A percentile compares a stretch with the other conserved stretches of the same genome.
Conservation (phyloP, 768 basidiomycete genomes). For the Ramaria sp. region DNA sequence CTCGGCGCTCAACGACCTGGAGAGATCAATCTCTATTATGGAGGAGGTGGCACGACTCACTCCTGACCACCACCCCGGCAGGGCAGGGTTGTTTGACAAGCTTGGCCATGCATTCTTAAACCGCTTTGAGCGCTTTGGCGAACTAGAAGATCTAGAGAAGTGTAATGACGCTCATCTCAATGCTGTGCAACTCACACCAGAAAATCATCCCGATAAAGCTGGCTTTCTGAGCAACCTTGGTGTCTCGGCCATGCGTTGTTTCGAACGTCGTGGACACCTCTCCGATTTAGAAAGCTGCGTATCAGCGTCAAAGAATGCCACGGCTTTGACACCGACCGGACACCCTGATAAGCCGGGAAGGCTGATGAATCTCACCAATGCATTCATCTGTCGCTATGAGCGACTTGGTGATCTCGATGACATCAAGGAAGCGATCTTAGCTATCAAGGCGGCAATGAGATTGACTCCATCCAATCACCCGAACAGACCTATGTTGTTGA, state of each 20-base stretch:
- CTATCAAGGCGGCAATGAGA: neutral
- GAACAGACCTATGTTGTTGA: neutral
- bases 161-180: conserved; percentile 11
- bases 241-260: neutral
- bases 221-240: neutral
- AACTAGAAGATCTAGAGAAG: conserved; percentile 18
- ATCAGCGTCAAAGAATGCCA: neutral
- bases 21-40: conserved; percentile 9
- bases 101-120: conserved; percentile 16
- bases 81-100: conserved; percentile 8
- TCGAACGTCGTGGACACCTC: neutral
- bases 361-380: conserved; percentile 8
- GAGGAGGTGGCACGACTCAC: conserved; percentile 10
- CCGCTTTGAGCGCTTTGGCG: conserved; percentile 18
- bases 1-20: neutral
- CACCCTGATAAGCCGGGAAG: conserved; percentile 1
- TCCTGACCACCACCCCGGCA: neutral
- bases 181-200: conserved; percentile 12
- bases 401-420: neutral
- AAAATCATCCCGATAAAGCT: conserved; percentile 6
- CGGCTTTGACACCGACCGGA: neutral
- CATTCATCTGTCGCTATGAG: neutral
- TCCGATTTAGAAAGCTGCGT: conserved; percentile 19
- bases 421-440: conserved; percentile 5
- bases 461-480: neutral